Conservation (phyloP, 257 asterid genomes). For the Solanum acaule region DNA sequence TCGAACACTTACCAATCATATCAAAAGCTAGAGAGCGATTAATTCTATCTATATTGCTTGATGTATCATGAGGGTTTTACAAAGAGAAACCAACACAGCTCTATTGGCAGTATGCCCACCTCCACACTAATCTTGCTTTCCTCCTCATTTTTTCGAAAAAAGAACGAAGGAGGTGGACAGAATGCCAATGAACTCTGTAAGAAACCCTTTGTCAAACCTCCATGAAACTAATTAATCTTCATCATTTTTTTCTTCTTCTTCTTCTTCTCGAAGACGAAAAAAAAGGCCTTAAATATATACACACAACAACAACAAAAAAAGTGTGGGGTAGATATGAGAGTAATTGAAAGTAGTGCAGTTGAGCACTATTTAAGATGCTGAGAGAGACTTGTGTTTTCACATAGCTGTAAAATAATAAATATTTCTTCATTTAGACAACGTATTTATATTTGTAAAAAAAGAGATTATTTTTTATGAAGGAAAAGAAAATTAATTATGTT, state of each 20-base stretch:
- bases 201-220: conserved; percentile 70
- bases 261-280: background rate
- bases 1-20: background rate
- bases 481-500: background rate
- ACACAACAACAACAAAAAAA: no score
- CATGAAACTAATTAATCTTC: conserved; percentile 30
- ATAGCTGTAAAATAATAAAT: conserved; percentile 4
- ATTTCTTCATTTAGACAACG: no score
- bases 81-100: conserved; percentile 76
- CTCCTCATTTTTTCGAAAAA: no score
- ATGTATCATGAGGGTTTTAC: conserved; percentile 67
- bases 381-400: background rate
- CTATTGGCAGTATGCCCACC: conserved; percentile 97
- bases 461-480: conserved; percentile 7
- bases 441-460: background rate
- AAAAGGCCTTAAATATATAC: background rate
- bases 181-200: conserved; percentile 87
- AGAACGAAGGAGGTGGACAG: conserved; percentile 87
- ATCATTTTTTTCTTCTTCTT: background rate
- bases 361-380: conserved; percentile 42
- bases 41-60: no score
- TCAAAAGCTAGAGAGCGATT: background rate
- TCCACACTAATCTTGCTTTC: conserved; percentile 13
- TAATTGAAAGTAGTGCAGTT: conserved; percentile 18
- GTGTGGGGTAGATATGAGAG: background rate